phyloP scores from a whole-genome alignment of 805 yeast genomes.

The Suhomyces vadensis region DNA sequence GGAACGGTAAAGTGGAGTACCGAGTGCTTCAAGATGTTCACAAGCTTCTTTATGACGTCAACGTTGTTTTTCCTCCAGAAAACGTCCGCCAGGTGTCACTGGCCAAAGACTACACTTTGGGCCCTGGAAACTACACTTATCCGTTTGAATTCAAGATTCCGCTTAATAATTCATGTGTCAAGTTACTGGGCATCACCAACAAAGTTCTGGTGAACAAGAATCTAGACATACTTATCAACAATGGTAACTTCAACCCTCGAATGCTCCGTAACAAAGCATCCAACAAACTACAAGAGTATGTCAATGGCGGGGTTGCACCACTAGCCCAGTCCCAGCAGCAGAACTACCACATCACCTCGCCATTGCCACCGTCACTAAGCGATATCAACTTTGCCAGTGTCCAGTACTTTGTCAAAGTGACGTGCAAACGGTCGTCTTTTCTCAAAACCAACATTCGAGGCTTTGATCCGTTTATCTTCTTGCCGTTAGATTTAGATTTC shows the following conservation, averaged over 20 bases:
- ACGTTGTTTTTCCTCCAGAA: constrained; percentile 53
- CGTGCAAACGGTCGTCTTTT: constrained; percentile 54
- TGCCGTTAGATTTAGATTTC: constrained; percentile 48
- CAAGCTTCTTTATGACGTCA: constrained; percentile 49
- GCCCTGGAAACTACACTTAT: constrained; percentile 52
- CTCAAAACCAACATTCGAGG: constrained; percentile 49
- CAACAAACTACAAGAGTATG: background rate
- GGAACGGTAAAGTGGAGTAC: constrained; percentile 7
- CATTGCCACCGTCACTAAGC: constrained; percentile 37
- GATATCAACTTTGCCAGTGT: constrained; percentile 39
- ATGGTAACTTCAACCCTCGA: constrained; percentile 28
- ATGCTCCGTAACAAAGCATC: constrained; percentile 1
- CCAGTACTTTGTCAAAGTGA: constrained; percentile 59
- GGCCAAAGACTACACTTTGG: constrained; percentile 46
- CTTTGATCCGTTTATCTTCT: constrained; percentile 51
- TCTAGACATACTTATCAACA: constrained; percentile 32
- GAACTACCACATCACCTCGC: constrained; percentile 28
- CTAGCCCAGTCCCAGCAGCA: constrained; percentile 2
- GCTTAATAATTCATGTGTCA: constrained; percentile 40
- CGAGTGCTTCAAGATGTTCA: constrained; percentile 39
- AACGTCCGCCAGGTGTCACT: constrained; percentile 46
- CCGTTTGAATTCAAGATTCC: constrained; percentile 52
- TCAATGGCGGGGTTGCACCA: background rate
- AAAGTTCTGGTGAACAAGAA: constrained; percentile 31
- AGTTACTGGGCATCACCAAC: constrained; percentile 35